Percentiles rank a stretch among this genome's conserved stretches.
Evolutionary conservation across 2,329 filamentous ascomycete species (phyloP).

Genomic region (Aspergillus clavatus): DNA sequence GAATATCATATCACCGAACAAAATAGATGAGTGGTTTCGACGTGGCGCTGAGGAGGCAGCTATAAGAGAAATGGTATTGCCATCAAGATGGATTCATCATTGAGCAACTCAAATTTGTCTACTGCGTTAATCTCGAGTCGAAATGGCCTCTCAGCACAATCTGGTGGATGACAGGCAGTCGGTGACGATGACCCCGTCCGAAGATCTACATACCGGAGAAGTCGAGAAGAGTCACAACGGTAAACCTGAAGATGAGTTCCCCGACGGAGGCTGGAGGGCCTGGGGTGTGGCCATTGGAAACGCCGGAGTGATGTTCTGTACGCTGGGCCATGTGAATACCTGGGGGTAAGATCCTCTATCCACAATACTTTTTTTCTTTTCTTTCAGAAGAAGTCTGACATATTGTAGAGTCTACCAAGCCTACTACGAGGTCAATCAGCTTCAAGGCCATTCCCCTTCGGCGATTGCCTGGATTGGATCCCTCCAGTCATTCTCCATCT

Average conservation of each 20-base stretch:
- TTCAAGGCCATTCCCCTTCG: slow-evolving; percentile 27
- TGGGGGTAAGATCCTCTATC: slow-evolving; percentile 6
- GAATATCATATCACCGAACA: not conserved
- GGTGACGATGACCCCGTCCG: not conserved
- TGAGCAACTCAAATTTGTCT: not conserved
- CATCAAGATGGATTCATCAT: not conserved
- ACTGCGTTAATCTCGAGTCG: not conserved
- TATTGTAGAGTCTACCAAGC: slow-evolving; percentile 35
- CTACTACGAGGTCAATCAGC: slow-evolving; percentile 36
- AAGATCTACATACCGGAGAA: not conserved
- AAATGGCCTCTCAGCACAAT: not conserved
- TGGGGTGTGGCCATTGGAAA: slow-evolving; percentile 8
- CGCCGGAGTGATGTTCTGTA: slow-evolving; percentile 10
- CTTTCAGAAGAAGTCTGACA: too few species aligned
- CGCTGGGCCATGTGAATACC: slow-evolving; percentile 11
- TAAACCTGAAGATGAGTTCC: not conserved
- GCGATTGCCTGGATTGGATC: slow-evolving; percentile 45
- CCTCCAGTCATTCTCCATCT: slow-evolving; percentile 41
- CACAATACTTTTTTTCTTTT: not conserved
- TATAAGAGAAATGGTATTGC: not conserved
- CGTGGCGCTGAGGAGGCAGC: not conserved
- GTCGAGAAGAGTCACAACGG: not conserved
- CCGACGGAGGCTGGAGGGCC: slow-evolving; percentile 7
- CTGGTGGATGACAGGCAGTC: not conserved
- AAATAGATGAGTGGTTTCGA: not conserved